Percentiles rank a stretch among this genome's conserved stretches.
Evolutionary conservation across 495 filamentous ascomycete genomes (phyloP).

Genomic region (Penicilliopsis zonata): DNA sequence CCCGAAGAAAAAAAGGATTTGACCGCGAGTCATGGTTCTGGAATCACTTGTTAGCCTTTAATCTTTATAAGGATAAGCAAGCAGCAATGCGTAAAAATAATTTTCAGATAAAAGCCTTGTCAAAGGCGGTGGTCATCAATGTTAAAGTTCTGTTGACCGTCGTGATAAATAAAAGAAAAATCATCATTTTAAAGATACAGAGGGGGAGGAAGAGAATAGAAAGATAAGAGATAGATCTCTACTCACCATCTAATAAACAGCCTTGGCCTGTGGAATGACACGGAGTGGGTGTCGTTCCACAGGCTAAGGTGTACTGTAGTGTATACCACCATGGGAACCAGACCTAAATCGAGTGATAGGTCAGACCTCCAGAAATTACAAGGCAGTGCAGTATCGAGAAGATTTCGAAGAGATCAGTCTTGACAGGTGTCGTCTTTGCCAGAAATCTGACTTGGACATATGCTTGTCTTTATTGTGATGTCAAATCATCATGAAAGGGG

Average conservation of each 20-base stretch:
- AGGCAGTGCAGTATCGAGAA: no score
- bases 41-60: no score
- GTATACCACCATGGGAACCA: no score
- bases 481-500: slow-evolving; percentile 37
- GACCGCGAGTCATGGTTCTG: no score
- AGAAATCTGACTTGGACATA: slow-evolving; percentile 43
- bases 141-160: slow-evolving; percentile 89
- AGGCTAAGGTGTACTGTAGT: no score
- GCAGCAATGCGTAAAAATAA: slow-evolving; percentile 1
- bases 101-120: slow-evolving; percentile 67
- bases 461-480: slow-evolving; percentile 43
- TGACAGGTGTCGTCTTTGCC: slow-evolving; percentile 39
- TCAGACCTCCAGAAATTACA: no score
- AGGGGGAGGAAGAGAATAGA: slow-evolving; percentile 6
- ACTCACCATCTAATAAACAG: slow-evolving; percentile 1
- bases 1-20: no score
- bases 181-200: slow-evolving; percentile 56
- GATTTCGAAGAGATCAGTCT: slow-evolving; percentile 29
- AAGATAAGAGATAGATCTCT: neutral
- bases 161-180: slow-evolving; percentile 68
- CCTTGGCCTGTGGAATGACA: no score
- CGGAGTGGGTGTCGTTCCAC: no score
- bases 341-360: no score
- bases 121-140: slow-evolving; percentile 88
- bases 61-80: no score